Base-by-base conservation (phyloP, 2,329 filamentous ascomycete genomes). In the Canariomyces notabilis region DNA sequence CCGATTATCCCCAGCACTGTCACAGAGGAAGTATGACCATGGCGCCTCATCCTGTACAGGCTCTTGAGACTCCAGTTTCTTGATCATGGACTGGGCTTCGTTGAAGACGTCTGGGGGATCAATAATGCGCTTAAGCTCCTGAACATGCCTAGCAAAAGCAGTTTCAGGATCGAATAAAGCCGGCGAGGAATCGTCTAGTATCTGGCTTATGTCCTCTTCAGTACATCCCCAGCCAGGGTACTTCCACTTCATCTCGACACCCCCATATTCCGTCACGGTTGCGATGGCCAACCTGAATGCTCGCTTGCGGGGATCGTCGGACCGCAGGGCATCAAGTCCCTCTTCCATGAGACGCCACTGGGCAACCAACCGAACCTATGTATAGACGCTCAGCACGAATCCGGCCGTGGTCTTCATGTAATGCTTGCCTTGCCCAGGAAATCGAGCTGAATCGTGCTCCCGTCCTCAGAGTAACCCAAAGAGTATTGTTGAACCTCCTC, bases 371-470 rank as follows among this genome's bases (percentile, higher is more conserved):
- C 19, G 16, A 7, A 20, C 34, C 33, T 35, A 20, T 12, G 18
- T 36, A 19, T 6, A 19, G 11, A 22, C 6, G 6, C 20, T 20
- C 12, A 39, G 22, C 11, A n/a, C n/a, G n/a, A n/a, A n/a, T n/a
- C n/a, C n/a, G n/a, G n/a, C n/a, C n/a, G n/a, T n/a, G n/a, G n/a
- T n/a, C n/a, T n/a, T n/a, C n/a, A n/a, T n/a, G n/a, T n/a, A n/a
- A 26, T 6, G 11, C 37, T 20, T 37, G 55, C 58, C 54, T 58
- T 57, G 4, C 55, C 55, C 3, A 39, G 16, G 11, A 51, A 46
- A 19, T 44, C 40, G 19, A 51, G 3, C 14, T 35, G 21, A 8
- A 34, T 23, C 2, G 36, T 39, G 18, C 33, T 23, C 9, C 46
- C 49, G 16, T 51, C 42, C 4, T 46, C 35, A 2, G 46, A 21